Base-by-base conservation (phyloP, 768 basidiomycete genomes). In the Tricholomella constricta region DNA sequence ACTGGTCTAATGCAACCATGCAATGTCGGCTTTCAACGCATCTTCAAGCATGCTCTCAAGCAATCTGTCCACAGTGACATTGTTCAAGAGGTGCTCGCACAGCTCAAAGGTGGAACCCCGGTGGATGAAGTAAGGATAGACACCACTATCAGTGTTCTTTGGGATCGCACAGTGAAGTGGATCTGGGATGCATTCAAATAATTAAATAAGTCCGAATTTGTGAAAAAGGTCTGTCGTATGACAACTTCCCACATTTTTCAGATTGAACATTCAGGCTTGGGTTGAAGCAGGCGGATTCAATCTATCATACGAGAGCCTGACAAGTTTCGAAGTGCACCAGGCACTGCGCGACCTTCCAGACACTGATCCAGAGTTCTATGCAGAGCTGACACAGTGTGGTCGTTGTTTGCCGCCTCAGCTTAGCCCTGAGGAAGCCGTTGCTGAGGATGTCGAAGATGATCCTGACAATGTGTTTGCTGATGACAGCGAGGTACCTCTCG, bases 41-140 rank as follows among this genome's bases (percentile, higher is more conserved):
- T 11, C 2, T 26, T 47, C 37, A 53, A 53, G 38, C 37, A 46
- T 25, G n/a, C 20, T 12, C 35, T 46, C 2, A 53, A 53, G 36
- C n/a, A 26, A 47, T 41, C 52, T 2, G 43, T 32, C 19, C 44
- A 53, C 32, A 11, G 14, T 6, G 26, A 38, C 25, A 32, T 40
- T 41, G 45, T 47, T 12, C 17, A 41, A 1, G 45, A 73, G 35
- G 49, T 67, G 2, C 22, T 66, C 1, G 15, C 12, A 1, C 61
- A 69, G 47, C 29, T 29, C 11, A 11, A 6, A 29, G 29, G 11
- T 29, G 45, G 27, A 19, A 46, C 17, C 3, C 45, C n/a, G 2
- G 25, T 46, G 5, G 45, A 46, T 3, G 29, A 46, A 29, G 31
- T 46, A 11, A 32, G 9, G 2, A 46, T 46, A 4, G 22, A 46